A percentile compares a stretch with the other conserved stretches of the same genome.
Evolutionary conservation across 495 filamentous ascomycete genomes (phyloP).

Genomic region (Polyplosphaeria fusca): DNA sequence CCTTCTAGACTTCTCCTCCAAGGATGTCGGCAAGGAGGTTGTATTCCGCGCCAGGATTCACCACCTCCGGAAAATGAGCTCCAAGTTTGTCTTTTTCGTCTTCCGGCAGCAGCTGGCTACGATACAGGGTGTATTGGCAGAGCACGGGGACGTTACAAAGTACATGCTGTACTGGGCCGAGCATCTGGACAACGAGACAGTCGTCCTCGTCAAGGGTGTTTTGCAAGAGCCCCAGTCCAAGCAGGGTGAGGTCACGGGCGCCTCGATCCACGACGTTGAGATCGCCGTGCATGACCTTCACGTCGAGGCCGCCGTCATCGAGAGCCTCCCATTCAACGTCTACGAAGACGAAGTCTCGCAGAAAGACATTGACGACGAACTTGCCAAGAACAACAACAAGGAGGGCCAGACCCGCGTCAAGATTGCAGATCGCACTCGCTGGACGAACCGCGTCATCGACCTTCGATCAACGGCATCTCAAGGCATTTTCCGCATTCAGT

Average conservation of each 20-base stretch:
- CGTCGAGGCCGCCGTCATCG: constrained; percentile 54
- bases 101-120: constrained; percentile 77
- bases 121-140: constrained; percentile 74
- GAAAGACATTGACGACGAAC: constrained; percentile 34
- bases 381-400: constrained; percentile 33
- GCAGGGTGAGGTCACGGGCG: constrained; percentile 49
- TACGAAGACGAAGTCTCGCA: constrained; percentile 59
- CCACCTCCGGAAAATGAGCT: constrained; percentile 80
- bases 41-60: constrained; percentile 80
- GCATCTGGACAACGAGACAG: constrained; percentile 64
- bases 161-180: constrained; percentile 68
- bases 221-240: constrained; percentile 50
- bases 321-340: constrained; percentile 60
- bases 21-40: constrained; percentile 67
- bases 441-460: constrained; percentile 88
- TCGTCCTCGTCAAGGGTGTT: constrained; percentile 52
- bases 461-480: constrained; percentile 84
- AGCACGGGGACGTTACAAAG: constrained; percentile 52
- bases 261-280: constrained; percentile 42
- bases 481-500: constrained; percentile 79
- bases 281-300: constrained; percentile 49
- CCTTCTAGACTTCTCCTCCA: constrained; percentile 30
- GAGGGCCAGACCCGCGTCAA: constrained; percentile 47
- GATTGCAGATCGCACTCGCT: constrained; percentile 71
- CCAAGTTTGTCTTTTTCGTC: constrained; percentile 89